A percentile compares a stretch with the other conserved stretches of the same genome.
Conservation (phyloP, 139 green algal species). For the Choricystis sp. region DNA sequence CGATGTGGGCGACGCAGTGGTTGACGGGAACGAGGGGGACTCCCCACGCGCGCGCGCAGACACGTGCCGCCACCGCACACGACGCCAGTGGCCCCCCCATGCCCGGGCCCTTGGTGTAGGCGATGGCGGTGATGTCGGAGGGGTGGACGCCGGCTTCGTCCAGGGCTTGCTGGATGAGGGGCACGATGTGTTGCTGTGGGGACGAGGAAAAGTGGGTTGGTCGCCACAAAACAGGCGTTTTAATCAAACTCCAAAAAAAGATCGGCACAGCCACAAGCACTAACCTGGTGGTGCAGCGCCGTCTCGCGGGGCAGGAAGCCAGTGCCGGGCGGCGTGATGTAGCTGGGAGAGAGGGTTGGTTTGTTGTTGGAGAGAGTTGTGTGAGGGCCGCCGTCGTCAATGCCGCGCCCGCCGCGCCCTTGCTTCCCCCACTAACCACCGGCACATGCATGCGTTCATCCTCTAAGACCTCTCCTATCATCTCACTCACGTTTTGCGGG, state of each 20-base stretch:
- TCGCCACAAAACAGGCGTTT: too few relatives aligned
- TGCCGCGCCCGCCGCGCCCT: too few relatives aligned
- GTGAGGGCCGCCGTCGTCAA: too few relatives aligned
- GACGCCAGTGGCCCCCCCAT: slow-evolving; percentile 71
- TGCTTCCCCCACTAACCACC: too few relatives aligned
- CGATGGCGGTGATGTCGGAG: slow-evolving; percentile 42
- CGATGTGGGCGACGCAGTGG: slow-evolving; percentile 84
- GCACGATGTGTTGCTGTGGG: slow-evolving; percentile 27
- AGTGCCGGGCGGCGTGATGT: slow-evolving; percentile 60
- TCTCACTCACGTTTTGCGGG: slow-evolving; percentile 56
- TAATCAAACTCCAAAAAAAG: too few relatives aligned
- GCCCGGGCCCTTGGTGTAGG: slow-evolving; percentile 78
- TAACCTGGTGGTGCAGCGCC: slow-evolving; percentile 61
- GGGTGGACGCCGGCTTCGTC: slow-evolving; percentile 33
- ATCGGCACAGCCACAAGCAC: too few relatives aligned
- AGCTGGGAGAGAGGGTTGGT: slow-evolving; percentile 19
- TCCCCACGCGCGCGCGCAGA: slow-evolving; percentile 54
- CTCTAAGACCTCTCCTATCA: too few relatives aligned
- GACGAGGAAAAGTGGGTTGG: too few relatives aligned
- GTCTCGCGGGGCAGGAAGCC: slow-evolving; percentile 79
- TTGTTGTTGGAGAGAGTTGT: neutral
- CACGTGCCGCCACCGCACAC: slow-evolving; percentile 65
- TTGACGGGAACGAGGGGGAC: slow-evolving; percentile 69
- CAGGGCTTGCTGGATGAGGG: slow-evolving; percentile 47
- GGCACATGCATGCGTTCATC: too few relatives aligned